Percentiles rank a stretch among this genome's conserved stretches.
phyloP scores from a whole-genome alignment of 805 yeast species.

The Teunomyces panamensis region DNA sequence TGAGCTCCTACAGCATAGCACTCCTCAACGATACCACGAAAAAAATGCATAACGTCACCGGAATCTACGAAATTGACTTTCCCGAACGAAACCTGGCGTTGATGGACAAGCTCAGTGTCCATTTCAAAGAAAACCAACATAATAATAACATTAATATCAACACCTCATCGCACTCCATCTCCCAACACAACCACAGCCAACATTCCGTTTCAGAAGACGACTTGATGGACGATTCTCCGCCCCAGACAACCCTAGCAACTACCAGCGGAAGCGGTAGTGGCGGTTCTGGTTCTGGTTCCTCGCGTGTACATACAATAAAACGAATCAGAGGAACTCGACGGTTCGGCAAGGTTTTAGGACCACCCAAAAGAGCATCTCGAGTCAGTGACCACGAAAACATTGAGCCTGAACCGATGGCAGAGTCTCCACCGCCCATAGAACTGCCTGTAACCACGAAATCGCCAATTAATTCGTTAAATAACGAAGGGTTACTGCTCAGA shows the following conservation, averaged over 20 bases:
- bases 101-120: slow-evolving; percentile 32
- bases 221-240: slow-evolving; percentile 9
- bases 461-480: neutral
- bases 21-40: slow-evolving; percentile 36
- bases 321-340: slow-evolving; percentile 35
- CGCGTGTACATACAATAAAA: slow-evolving; percentile 17
- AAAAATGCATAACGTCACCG: slow-evolving; percentile 18
- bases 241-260: slow-evolving; percentile 9
- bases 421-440: slow-evolving; percentile 3
- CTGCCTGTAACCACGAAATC: neutral
- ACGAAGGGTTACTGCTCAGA: neutral
- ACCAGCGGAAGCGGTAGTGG: slow-evolving; percentile 5
- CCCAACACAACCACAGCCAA: slow-evolving; percentile 11
- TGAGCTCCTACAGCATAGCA: slow-evolving; percentile 58
- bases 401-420: neutral
- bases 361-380: slow-evolving; percentile 47
- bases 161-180: slow-evolving; percentile 5
- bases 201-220: slow-evolving; percentile 13
- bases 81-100: slow-evolving; percentile 22
- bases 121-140: slow-evolving; percentile 20
- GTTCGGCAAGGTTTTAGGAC: slow-evolving; percentile 43
- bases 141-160: neutral
- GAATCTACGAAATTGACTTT: slow-evolving; percentile 32
- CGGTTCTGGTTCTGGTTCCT: neutral
- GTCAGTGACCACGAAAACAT: slow-evolving; percentile 10